Evolutionary conservation across 371 early-diverging fungal species (phyloP).

Genomic region (Mycotypha africana): DNA sequence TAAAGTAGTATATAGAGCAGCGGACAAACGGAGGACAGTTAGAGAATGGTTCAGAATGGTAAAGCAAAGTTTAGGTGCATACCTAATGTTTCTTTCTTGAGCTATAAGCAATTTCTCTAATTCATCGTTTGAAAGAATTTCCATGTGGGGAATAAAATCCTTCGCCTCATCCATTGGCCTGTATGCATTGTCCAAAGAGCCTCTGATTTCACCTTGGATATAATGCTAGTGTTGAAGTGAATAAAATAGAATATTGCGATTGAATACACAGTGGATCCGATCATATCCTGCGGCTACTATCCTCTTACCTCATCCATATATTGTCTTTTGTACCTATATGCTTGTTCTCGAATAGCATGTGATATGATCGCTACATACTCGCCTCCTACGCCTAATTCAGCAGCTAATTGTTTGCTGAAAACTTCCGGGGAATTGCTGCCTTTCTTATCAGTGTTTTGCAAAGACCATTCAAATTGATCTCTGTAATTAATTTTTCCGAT

Average conservation of each 20-base stretch:
- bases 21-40: too few relatives aligned
- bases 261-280: background rate
- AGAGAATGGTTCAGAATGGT: too few relatives aligned
- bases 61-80: background rate
- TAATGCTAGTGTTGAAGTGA: slow-evolving; percentile 11
- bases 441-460: slow-evolving; percentile 40
- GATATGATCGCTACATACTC: slow-evolving; percentile 87
- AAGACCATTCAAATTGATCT: slow-evolving; percentile 95
- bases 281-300: background rate
- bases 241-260: background rate
- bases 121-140: slow-evolving; percentile 74
- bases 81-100: slow-evolving; percentile 77
- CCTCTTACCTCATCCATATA: slow-evolving; percentile 47
- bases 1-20: too few relatives aligned
- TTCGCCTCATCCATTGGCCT: slow-evolving; percentile 64
- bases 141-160: slow-evolving; percentile 79
- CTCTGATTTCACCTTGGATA: slow-evolving; percentile 34
- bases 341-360: slow-evolving; percentile 85
- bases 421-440: slow-evolving; percentile 77
- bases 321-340: slow-evolving; percentile 66
- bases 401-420: slow-evolving; percentile 73
- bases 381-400: slow-evolving; percentile 88
- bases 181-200: slow-evolving; percentile 51
- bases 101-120: slow-evolving; percentile 74
- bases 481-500: slow-evolving; percentile 77